Base-by-base conservation (phyloP, 306 rosid genomes). In the Castanopsis chinensis region DNA sequence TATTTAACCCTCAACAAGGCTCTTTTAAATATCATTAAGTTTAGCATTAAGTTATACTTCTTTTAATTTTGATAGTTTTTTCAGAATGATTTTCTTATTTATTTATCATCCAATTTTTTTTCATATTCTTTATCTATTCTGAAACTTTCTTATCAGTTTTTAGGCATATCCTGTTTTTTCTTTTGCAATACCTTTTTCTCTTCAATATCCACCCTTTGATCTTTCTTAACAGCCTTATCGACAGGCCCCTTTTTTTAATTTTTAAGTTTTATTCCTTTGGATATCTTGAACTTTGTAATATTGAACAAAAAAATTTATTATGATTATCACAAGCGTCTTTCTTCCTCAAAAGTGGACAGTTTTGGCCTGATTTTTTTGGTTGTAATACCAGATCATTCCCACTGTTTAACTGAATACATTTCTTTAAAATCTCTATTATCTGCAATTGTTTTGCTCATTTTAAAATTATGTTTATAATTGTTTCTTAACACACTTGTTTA, bases 201-300 rank as follows among this genome's bases (percentile, higher is more conserved):
- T 67, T 67, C 52, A 35, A 43, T n/a, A 19, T 23, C 72, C 25
- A 5, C 17, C 52, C 41, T 12, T 35, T 91, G 70, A 90, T 96
- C 79, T 96, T 96, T 87, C 98, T 96, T 51, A 96, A 96, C 90
- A 84, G 98, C 83, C 97, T 49, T 12, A 12, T 49, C 53, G 17
- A 49, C 53, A 3, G 53, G 53, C 17, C 53, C 5, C 53, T 49
- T 13, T 5, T 11, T 12, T 49, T 13, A 10, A 0, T 49, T 11
- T 12, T 3, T 3, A 3, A n/a, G n/a, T 49, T 11, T 49, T 49
- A 49, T 41, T 41, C 45, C 45, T 41, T 41, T 41, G 53, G 53
- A 49, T 3, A 49, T 49, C 53, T 49, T 10, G 15, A 49, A 49
- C 17, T 49, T 10, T 49, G 12, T 49, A 12, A 49, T 49, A 49